Evolutionary conservation across 2,329 filamentous ascomycete species (phyloP).

Genomic region (Onygenales sp.): DNA sequence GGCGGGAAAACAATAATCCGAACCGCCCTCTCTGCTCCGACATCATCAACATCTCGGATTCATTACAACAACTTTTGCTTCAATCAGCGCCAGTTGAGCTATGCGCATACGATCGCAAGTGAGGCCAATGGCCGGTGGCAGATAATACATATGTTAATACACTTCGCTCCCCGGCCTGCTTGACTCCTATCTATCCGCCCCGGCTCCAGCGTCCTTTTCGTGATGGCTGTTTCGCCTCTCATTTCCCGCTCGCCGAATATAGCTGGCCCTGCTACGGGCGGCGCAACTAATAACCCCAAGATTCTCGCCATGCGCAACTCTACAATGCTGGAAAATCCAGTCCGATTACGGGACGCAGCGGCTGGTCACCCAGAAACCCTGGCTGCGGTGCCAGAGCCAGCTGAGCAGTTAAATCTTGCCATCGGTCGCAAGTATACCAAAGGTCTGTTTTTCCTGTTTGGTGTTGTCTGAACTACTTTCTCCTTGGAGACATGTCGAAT

Average conservation of each 20-base stretch:
- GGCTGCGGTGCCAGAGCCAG: constrained; percentile 31
- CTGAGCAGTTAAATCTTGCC: constrained; percentile 73
- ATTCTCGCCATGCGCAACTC: constrained; percentile 24
- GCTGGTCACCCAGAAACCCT: not conserved
- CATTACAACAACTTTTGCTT: too few species aligned
- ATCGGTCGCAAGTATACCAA: constrained; percentile 86
- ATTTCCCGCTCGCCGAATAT: constrained; percentile 27
- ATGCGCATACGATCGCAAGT: too few species aligned
- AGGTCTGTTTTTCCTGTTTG: constrained; percentile 40
- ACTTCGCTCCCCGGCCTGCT: too few species aligned
- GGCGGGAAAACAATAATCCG: too few species aligned
- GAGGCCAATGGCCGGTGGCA: too few species aligned
- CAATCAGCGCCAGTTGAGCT: too few species aligned
- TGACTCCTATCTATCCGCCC: too few species aligned
- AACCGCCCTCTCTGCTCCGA: too few species aligned
- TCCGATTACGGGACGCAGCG: not conserved
- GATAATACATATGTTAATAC: too few species aligned
- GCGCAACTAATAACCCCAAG: constrained; percentile 25
- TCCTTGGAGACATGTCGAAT: constrained; percentile 1
- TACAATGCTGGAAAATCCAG: constrained; percentile 5
- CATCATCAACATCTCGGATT: too few species aligned
- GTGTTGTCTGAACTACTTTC: constrained; percentile 5
- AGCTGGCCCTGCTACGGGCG: constrained; percentile 20
- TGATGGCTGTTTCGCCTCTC: constrained; percentile 36
- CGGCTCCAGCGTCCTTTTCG: not conserved